Evolutionary conservation across 768 basidiomycete species (phyloP), one percentile per base, ranked within the genome.

Genomic region (Lyophyllum shimeji): DNA sequence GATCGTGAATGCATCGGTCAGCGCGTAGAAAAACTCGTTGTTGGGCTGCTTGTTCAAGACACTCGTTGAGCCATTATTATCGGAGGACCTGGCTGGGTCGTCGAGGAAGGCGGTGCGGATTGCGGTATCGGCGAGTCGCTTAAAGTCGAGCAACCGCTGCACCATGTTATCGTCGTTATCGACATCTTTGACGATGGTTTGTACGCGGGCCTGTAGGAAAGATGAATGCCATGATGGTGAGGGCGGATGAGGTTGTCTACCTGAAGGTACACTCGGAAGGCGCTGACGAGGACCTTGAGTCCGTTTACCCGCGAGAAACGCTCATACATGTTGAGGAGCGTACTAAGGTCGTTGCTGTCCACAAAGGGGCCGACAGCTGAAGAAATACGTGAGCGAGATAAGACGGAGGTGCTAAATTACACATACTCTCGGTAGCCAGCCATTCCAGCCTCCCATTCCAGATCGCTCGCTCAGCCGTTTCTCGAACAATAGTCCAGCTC

Each of bases 121-220:
- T 5, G 82, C 71, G 0, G 67, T 65, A 60, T 89, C 82, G 1
- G 81, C 78, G 33, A 82, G 76, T 6, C 76, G 65, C 64, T 89
- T 91, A 73, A 90, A 83, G 8, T 81, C 72, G 33, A 94, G 78
- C 0, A 95, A 80, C 18, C 80, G 76, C 18, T 82, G 76, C 3
- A 95, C 86, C 91, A 95, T 94, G 18, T 81, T 75, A 11, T 90
- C 91, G 52, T 94, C 93, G 13, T 72, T 74, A 5, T 71, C 71
- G 2, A 62, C 59, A 63, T 91, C 86, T 46, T 78, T 81, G 55
- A 94, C 87, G 56, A 94, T 86, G n/a, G 65, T 60, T 51, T 77
- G 70, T 1, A 92, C 90, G 0, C 71, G 75, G 24, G 67, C 70
- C 90, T 91, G 60, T 23, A 1, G 27, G 11, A 23, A 17, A 13